A percentile compares a stretch with the other conserved stretches of the same genome.
These are phyloP conservation scores for Metschnikowia arizonensis DNA, from an alignment of 805 yeast genomes.

Conservation along the genomic window DNA sequence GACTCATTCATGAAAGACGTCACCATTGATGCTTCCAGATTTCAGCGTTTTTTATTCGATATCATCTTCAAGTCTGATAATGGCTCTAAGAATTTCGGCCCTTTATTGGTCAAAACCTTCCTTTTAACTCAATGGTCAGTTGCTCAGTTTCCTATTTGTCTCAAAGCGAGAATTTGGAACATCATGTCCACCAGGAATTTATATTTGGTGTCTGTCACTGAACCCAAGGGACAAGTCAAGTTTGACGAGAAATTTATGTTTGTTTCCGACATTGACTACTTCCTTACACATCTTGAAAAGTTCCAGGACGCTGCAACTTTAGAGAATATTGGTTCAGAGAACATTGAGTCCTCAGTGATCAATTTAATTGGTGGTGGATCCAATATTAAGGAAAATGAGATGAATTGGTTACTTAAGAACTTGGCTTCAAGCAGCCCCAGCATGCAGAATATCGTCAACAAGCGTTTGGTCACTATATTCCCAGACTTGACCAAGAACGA, in stretches of 20 bases:
- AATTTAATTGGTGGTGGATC: slow-evolving; percentile 48
- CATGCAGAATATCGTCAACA: slow-evolving; percentile 43
- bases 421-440: slow-evolving; percentile 29
- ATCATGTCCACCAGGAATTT: slow-evolving; percentile 23
- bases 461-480: slow-evolving; percentile 55
- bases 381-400: slow-evolving; percentile 33
- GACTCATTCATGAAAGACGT: slow-evolving; percentile 21
- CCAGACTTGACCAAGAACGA: slow-evolving; percentile 49
- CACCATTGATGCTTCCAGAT: slow-evolving; percentile 25
- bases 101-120: slow-evolving; percentile 53
- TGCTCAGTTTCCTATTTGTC: slow-evolving; percentile 30
- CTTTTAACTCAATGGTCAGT: slow-evolving; percentile 63
- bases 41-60: slow-evolving; percentile 25
- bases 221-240: slow-evolving; percentile 15
- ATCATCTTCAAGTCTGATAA: slow-evolving; percentile 39
- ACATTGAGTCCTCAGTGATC: slow-evolving; percentile 56
- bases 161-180: slow-evolving; percentile 47
- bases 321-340: slow-evolving; percentile 43
- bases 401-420: slow-evolving; percentile 55
- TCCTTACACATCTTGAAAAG: slow-evolving; percentile 36
- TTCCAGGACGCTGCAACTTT: slow-evolving; percentile 41
- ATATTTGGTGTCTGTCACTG: neutral
- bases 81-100: slow-evolving; percentile 51
- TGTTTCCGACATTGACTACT: slow-evolving; percentile 28
- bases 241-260: slow-evolving; percentile 32